A percentile compares a stretch with the other conserved stretches of the same genome.
Conservation (phyloP, 2,329 filamentous ascomycete species). For the Neonectria hederae region DNA sequence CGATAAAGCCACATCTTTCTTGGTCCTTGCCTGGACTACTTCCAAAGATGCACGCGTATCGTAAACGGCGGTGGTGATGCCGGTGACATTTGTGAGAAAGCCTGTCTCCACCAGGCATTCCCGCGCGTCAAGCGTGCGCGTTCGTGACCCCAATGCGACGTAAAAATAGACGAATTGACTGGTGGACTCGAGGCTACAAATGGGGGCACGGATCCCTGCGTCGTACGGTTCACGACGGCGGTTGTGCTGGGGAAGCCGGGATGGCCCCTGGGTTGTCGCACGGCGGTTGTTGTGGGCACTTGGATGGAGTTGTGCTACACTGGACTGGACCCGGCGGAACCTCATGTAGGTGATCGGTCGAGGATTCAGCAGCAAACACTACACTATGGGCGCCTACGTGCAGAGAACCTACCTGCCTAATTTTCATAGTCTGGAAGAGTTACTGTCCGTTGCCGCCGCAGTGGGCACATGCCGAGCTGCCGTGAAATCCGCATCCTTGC, state of each 20-base stretch:
- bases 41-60: not conserved
- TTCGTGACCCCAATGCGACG: not conserved
- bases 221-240: constrained; percentile 15
- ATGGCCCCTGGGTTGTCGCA: constrained; percentile 2
- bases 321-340: too few species aligned
- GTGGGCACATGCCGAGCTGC: constrained; percentile 4
- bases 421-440: too few species aligned
- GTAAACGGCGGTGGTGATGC: not conserved
- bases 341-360: too few species aligned
- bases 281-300: constrained; percentile 13
- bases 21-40: too few species aligned
- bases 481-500: constrained; percentile 3
- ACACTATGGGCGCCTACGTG: constrained; percentile 13
- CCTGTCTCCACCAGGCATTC: constrained; percentile 8
- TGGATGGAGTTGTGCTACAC: not conserved
- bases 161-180: constrained; percentile 6
- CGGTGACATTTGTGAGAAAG: not conserved
- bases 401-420: not conserved
- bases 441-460: constrained; percentile 10
- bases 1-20: too few species aligned
- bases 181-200: not conserved
- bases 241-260: constrained; percentile 10
- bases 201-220: not conserved
- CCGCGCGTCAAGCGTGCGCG: constrained; percentile 5
- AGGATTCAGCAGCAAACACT: not conserved